phyloP scores from a whole-genome alignment of 352 stramenopile species.

The Globisporangium iwayamae region DNA sequence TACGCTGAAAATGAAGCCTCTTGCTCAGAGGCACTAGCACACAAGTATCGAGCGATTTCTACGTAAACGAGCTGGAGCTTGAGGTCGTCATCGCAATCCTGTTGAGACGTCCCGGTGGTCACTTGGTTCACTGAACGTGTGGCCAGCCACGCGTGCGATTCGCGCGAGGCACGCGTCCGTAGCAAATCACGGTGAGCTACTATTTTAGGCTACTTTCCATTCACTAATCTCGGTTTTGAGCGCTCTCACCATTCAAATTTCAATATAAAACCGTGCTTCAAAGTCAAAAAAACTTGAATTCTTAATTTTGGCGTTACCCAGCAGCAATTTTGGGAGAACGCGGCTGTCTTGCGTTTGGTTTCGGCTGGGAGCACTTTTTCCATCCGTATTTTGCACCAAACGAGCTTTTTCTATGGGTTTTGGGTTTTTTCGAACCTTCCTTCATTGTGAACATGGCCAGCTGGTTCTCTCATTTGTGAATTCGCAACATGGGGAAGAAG shows the following conservation, averaged over 20 bases:
- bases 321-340: background rate
- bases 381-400: background rate
- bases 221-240: conserved; percentile 3
- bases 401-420: background rate
- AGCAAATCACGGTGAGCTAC: background rate
- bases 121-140: background rate
- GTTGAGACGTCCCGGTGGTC: background rate
- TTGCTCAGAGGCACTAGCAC: background rate
- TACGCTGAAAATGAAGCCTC: background rate
- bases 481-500: conserved; percentile 14
- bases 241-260: background rate
- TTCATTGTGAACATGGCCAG: background rate
- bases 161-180: background rate
- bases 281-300: conserved; percentile 17
- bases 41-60: too few species aligned
- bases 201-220: background rate
- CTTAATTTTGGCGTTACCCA: background rate
- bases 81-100: background rate
- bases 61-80: background rate
- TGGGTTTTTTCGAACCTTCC: background rate
- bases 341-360: background rate
- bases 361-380: background rate
- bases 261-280: background rate
- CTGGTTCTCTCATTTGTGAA: conserved; percentile 10
- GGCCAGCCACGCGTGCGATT: conserved; percentile 4